Percentiles rank a stretch among this genome's conserved stretches.
These are phyloP conservation scores for Cornus kousa DNA, from an alignment of 148 eudicot genomes.

Conservation along the genomic window DNA sequence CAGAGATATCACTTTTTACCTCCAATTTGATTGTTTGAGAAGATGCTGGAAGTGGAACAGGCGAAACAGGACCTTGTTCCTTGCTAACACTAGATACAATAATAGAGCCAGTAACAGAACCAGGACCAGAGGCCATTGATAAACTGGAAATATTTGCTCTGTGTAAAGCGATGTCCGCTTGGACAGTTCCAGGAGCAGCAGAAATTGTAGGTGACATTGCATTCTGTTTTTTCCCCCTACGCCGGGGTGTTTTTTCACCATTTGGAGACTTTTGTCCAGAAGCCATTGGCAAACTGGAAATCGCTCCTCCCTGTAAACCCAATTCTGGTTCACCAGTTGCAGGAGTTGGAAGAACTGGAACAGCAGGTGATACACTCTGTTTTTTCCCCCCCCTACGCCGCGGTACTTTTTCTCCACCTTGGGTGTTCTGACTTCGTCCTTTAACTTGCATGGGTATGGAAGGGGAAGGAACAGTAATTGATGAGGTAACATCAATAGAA, in stretches of 20 bases:
- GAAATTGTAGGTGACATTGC: conserved; percentile 29
- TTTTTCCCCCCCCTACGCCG: conserved; percentile 71
- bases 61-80: conserved; percentile 20
- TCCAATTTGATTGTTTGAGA: conserved; percentile 3
- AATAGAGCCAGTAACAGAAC: conserved; percentile 18
- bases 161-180: conserved; percentile 19
- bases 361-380: conserved; percentile 37
- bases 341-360: conserved; percentile 25
- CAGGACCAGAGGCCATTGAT: conserved; percentile 6
- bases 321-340: conserved; percentile 28
- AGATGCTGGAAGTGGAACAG: conserved; percentile 17
- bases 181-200: conserved; percentile 32
- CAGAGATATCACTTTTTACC: neutral
- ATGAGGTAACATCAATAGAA: conserved; percentile 31
- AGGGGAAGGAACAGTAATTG: conserved; percentile 24
- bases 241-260: conserved; percentile 47
- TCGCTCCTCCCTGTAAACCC: conserved; percentile 22
- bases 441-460: conserved; percentile 24
- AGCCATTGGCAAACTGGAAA: conserved; percentile 9
- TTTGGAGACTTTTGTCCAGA: conserved; percentile 28
- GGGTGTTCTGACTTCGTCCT: conserved; percentile 56
- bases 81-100: conserved; percentile 14
- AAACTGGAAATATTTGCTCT: conserved; percentile 12
- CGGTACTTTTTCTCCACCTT: conserved; percentile 42
- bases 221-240: conserved; percentile 60